phyloP scores from a whole-genome alignment of 345 rosid genomes.

The Reutealis trisperma region DNA sequence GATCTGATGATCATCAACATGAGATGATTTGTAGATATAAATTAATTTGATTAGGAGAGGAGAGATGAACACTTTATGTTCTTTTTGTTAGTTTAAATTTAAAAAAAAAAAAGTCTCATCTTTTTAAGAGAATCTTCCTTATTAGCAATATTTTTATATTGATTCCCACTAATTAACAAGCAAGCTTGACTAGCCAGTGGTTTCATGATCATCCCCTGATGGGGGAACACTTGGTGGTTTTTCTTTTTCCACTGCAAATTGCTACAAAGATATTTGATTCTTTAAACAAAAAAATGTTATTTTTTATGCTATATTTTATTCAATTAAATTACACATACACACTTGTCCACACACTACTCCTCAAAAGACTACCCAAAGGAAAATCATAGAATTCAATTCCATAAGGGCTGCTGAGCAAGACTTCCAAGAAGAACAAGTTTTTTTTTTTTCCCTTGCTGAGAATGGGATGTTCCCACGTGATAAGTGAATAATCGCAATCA shows the following conservation, averaged over 20 bases:
- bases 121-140: no score
- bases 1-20: no score
- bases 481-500: neutral
- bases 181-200: no score
- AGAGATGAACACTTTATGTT: no score
- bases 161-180: neutral
- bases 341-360: neutral
- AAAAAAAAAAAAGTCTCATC: no score
- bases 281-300: neutral
- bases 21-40: no score
- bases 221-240: constrained; percentile 5
- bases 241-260: neutral
- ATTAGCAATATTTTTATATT: neutral
- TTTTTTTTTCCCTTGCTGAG: neutral
- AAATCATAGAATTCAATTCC: neutral
- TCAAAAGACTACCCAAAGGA: neutral
- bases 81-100: no score
- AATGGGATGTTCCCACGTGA: neutral
- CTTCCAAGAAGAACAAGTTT: neutral
- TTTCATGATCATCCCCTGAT: neutral
- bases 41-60: no score
- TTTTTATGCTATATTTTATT: neutral
- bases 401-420: neutral
- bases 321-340: no score
- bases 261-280: neutral